Base-by-base conservation (phyloP, 306 rosid species). In the Sphenostylis stenocarpa region DNA sequence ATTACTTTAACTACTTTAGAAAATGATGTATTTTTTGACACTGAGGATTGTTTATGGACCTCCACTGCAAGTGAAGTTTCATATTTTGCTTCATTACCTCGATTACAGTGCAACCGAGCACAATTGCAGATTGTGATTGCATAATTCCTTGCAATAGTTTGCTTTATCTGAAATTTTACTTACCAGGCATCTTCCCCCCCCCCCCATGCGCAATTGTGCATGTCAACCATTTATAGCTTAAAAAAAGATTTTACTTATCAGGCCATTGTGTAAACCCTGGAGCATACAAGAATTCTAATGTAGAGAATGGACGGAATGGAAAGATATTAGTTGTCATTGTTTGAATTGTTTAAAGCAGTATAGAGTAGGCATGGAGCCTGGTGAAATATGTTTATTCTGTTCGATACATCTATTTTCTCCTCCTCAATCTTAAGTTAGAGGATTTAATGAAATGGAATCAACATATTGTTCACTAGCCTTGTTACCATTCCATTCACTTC, bases 31-130 rank as follows among this genome's bases (percentile, higher is more conserved):
- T 69, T 7, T 67, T 43, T 73, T 24, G 21, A 41, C 55, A 38
- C 33, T 29, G 23, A 29, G 29, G 68, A 48, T 70, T 24, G 6
- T 63, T 41, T 39, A 7, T 33, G 49, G 56, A 73, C 49, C 76
- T 64, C 58, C 44, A 15, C 10, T 62, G 36, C 78, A 36, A 41
- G 45, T 24, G 38, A 29, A n/a, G 3, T 47, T 70, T 57, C 55
- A 63, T 33, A 7, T 67, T 58, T 78, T 61, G 58, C 44, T 73
- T 67, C 19, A 70, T 55, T 77, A 73, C 52, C 47, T 71, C 39
- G 38, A 15, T 45, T 48, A n/a, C 36, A 10, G 62, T 26, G 55
- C 4, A 44, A 33, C n/a, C 47, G 57, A 55, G 19, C 53, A 69
- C 16, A 28, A 26, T 51, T 73, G 39, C 24, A 20, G 64, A 47